A percentile compares a stretch with the other conserved stretches of the same genome.
Conservation (phyloP, 176 grass and related monocot species). For the Secale cereale region DNA sequence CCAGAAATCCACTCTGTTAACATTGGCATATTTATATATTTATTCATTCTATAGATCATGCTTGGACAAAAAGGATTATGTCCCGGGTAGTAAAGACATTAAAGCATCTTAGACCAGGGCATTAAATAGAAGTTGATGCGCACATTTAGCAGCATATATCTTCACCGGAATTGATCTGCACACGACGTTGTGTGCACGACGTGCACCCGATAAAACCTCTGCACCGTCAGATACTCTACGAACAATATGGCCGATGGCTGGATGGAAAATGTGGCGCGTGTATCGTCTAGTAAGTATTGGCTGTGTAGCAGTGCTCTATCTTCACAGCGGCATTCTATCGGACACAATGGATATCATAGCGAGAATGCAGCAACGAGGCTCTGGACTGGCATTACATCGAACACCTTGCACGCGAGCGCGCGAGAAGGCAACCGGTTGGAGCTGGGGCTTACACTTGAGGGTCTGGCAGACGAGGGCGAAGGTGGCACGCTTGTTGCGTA, state of each 20-base stretch:
- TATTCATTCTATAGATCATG: neutral
- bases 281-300: too few species aligned
- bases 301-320: too few species aligned
- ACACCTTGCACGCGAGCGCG: constrained; percentile 4
- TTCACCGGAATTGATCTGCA: too few species aligned
- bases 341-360: neutral
- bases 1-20: neutral
- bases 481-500: constrained; percentile 90
- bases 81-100: neutral
- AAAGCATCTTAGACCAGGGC: neutral
- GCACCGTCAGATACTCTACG: too few species aligned
- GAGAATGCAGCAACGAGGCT: neutral
- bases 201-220: too few species aligned
- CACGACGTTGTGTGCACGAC: too few species aligned
- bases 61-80: neutral
- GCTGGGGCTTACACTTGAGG: constrained; percentile 63
- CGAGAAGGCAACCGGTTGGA: neutral
- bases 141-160: neutral
- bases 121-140: neutral
- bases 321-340: neutral
- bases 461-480: constrained; percentile 92
- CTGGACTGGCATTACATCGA: constrained; percentile 33
- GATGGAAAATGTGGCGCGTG: too few species aligned
- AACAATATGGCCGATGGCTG: too few species aligned
- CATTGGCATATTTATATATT: neutral